A percentile compares a stretch with the other conserved stretches of the same genome.
phyloP scores from a whole-genome alignment of 371 early-diverging fungal genomes.

The Rhizopus microsporus region DNA sequence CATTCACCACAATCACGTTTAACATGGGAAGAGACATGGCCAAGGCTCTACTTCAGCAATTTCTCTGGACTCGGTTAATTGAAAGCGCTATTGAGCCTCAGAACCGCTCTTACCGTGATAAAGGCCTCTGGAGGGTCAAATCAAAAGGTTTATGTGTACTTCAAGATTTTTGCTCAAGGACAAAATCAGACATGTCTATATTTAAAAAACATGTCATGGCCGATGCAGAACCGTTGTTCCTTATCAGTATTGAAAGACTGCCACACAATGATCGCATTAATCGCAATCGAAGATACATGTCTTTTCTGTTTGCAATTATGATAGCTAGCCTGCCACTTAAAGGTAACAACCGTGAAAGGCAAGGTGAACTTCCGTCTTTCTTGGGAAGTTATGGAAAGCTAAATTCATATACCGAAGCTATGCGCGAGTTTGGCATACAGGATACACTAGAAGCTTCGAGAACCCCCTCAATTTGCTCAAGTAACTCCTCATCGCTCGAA shows the following conservation, averaged over 20 bases:
- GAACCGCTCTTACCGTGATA: constrained; percentile 37
- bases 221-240: constrained; percentile 5
- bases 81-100: constrained; percentile 35
- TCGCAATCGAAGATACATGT: constrained; percentile 8
- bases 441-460: not conserved
- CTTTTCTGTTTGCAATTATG: constrained; percentile 20
- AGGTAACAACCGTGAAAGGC: not conserved
- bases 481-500: not conserved
- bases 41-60: constrained; percentile 45
- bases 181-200: constrained; percentile 6
- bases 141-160: constrained; percentile 47
- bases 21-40: constrained; percentile 57
- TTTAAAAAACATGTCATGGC: constrained; percentile 3
- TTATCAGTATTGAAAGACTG: constrained; percentile 15
- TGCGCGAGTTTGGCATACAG: not conserved
- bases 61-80: constrained; percentile 44
- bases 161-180: constrained; percentile 26
- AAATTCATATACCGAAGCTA: not conserved
- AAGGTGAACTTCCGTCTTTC: not conserved
- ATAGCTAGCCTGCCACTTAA: constrained; percentile 25
- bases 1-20: constrained; percentile 51
- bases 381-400: not conserved
- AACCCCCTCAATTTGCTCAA: not conserved
- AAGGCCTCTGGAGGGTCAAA: constrained; percentile 37
- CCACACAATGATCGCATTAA: constrained; percentile 21